Evolutionary conservation across 73 alveolate genomes (phyloP).

Genomic region (Tetrahymena borealis): DNA sequence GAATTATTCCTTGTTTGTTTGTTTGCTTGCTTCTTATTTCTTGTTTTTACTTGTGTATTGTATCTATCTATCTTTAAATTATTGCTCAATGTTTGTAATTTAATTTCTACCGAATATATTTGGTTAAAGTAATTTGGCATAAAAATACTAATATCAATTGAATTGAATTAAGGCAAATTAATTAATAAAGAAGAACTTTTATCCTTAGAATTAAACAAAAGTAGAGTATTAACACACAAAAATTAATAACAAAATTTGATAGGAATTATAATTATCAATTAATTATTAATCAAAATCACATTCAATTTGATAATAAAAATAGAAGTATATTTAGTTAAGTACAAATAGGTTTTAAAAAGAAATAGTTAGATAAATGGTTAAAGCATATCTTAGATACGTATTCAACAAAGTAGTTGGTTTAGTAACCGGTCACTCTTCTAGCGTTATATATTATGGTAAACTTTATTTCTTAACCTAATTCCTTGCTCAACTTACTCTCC

Average conservation of each 20-base stretch:
- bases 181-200: background rate
- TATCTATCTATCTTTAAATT: too few species aligned
- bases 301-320: too few species aligned
- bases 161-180: background rate
- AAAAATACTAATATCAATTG: background rate
- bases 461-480: too few species aligned
- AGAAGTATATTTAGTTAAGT: too few species aligned
- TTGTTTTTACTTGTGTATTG: too few species aligned
- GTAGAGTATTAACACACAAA: background rate
- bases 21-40: too few species aligned
- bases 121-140: conserved; percentile 1
- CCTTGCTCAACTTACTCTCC: too few species aligned
- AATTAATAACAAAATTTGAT: background rate
- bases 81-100: background rate
- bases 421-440: background rate
- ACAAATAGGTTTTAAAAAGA: too few species aligned
- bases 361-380: too few species aligned
- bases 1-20: too few species aligned
- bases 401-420: background rate
- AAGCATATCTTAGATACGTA: background rate
- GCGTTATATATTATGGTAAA: background rate
- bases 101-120: background rate
- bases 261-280: background rate
- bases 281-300: too few species aligned
- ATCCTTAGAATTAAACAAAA: background rate